Conservation (phyloP, 1,139 yeast genomes). For the Debaryomyces fabryi region DNA sequence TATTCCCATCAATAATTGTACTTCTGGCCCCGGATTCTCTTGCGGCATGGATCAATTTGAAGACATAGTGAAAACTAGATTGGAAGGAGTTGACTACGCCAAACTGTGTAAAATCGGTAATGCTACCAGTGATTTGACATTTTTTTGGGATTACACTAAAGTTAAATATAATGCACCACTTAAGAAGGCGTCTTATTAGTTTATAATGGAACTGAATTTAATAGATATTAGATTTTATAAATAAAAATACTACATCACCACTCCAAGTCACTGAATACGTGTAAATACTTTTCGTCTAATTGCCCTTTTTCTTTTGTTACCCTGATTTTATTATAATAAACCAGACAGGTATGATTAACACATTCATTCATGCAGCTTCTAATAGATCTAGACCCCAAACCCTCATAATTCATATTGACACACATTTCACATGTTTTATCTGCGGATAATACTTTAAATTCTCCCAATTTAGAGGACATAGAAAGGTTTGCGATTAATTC, state of each 20-base stretch:
- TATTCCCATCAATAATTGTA: constrained; percentile 52
- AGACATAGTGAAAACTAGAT: constrained; percentile 29
- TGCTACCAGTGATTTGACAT: constrained; percentile 39
- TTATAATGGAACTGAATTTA: neutral
- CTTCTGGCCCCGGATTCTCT: constrained; percentile 60
- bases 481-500: constrained; percentile 22
- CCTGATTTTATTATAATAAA: constrained; percentile 27
- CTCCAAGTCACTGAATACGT: constrained; percentile 11
- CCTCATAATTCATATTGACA: constrained; percentile 21
- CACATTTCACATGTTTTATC: constrained; percentile 31
- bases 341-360: constrained; percentile 33
- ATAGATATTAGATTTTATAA: neutral
- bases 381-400: constrained; percentile 16
- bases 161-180: constrained; percentile 29
- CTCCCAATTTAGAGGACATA: constrained; percentile 18
- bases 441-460: constrained; percentile 17
- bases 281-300: constrained; percentile 4
- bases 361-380: constrained; percentile 25
- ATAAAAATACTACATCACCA: constrained; percentile 13
- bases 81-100: constrained; percentile 29
- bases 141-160: constrained; percentile 38
- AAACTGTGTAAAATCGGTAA: constrained; percentile 39
- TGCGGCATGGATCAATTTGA: constrained; percentile 49
- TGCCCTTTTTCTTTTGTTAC: constrained; percentile 15
- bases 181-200: constrained; percentile 22